These are phyloP conservation scores for Funneliformis caledonium DNA, from an alignment of 371 early-diverging fungal species.

Conservation along the genomic window DNA sequence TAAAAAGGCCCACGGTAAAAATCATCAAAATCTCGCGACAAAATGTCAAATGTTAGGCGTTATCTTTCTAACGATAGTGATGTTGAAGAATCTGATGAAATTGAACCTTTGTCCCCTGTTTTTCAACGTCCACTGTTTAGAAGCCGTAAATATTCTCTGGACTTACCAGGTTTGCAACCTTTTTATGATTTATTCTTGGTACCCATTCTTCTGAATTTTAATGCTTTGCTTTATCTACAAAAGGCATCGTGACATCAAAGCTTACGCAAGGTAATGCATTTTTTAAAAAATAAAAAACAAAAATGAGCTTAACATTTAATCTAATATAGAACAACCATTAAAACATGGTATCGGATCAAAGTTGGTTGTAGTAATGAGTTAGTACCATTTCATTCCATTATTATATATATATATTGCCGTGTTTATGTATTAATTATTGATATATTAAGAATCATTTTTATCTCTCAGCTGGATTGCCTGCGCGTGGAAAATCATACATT, in stretches of 20 bases:
- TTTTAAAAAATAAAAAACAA: neutral
- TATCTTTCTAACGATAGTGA: conserved; percentile 2
- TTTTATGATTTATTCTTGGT: neutral
- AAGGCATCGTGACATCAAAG: conserved; percentile 19
- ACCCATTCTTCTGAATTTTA: neutral
- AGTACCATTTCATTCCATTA: conserved; percentile 9
- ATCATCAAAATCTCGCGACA: neutral
- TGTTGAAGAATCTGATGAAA: neutral
- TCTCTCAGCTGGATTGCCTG: conserved; percentile 78
- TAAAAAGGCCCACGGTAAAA: too few relatives aligned
- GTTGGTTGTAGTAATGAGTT: conserved; percentile 71
- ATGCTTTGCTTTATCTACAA: neutral
- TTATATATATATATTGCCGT: neutral
- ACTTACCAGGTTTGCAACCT: conserved; percentile 14
- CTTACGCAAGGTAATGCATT: neutral
- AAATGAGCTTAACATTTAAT: neutral
- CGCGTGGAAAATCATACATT: conserved; percentile 88
- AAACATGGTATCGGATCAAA: conserved; percentile 51
- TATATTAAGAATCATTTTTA: neutral
- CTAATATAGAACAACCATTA: neutral
- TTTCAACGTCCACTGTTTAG: neutral
- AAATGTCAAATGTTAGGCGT: neutral
- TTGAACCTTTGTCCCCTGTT: neutral
- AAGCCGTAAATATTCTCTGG: conserved; percentile 27
- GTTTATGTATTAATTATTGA: neutral